Evolutionary conservation across 371 early-diverging fungal species (phyloP), one percentile per base, ranked within the genome.

Genomic region (Funneliformis caledonium): DNA sequence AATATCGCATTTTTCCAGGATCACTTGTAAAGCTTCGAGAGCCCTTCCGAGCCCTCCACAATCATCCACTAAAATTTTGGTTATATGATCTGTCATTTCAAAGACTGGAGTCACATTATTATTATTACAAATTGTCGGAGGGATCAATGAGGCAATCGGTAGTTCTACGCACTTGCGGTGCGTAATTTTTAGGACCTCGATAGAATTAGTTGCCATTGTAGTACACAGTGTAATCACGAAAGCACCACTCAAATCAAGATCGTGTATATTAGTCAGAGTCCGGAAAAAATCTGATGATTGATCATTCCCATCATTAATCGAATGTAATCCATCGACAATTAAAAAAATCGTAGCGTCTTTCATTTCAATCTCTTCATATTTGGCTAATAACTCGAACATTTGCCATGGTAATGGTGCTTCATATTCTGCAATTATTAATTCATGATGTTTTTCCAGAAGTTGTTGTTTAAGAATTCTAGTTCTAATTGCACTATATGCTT

Each of bases 321-420:
- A 11, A 4, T 81, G 76, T 56, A 81, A 61, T 61, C 80, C 83
- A 74, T 83, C 69, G 48, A 83, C 81, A 50, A 83, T 75, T 31
- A 81, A 70, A 47, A 83, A 70, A 75, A 81, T 80, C 22, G 81
- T 79, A 65, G 81, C 80, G 4, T 47, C n/a, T 50, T 72, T 26
- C 5, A 42, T 37, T 9, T 81, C 67, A 78, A 31, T 64, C 59
- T 70, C 65, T 45, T 78, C 26, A 1, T 42, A 33, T 75, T 50
- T 81, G 33, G 80, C 79, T 11, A 83, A 60, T 43, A 81, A 79
- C 10, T 12, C 7, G 45, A 81, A 47, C 33, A 81, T 64, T 6
- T 72, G 37, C 76, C 68, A 70, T 75, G 76, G 77, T 11, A 5
- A 62, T 78, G 48, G 52, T 33, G 68, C 7, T 52, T 76, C 52